Evolutionary conservation across 225 moss, liverwort and hornwort genomes (phyloP).

Genomic region (Physcomitrellopsis africana): DNA sequence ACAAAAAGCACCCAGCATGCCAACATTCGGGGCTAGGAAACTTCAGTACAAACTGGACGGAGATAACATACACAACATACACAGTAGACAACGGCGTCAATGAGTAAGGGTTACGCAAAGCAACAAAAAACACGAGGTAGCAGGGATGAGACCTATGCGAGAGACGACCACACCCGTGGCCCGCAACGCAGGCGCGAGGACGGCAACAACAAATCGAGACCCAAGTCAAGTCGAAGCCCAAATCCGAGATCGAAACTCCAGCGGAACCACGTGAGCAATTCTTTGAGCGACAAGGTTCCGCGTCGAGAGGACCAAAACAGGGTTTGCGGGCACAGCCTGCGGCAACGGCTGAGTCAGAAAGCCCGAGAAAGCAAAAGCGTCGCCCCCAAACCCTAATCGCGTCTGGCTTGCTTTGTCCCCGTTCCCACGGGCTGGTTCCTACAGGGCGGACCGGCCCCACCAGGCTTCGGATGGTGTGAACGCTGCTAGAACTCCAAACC

Average conservation of each 20-base stretch:
- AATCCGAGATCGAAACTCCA: neutral
- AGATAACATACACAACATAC: neutral
- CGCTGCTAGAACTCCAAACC: too few relatives aligned
- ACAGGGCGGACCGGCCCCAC: too few relatives aligned
- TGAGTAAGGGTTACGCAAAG: neutral
- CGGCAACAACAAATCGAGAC: too few relatives aligned
- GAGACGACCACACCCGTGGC: slow-evolving; percentile 48
- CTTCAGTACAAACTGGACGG: neutral
- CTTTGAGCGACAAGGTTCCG: neutral
- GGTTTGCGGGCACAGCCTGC: slow-evolving; percentile 31
- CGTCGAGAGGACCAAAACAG: neutral
- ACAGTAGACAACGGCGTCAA: neutral
- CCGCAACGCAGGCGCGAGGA: slow-evolving; percentile 1
- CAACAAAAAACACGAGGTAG: neutral
- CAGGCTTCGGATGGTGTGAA: too few relatives aligned
- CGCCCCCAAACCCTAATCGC: slow-evolving; percentile 35
- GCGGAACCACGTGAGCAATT: slow-evolving; percentile 1
- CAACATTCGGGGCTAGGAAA: too few relatives aligned
- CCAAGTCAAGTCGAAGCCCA: neutral
- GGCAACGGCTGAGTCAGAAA: slow-evolving; percentile 34
- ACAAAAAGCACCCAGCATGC: neutral
- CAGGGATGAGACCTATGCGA: slow-evolving; percentile 13
- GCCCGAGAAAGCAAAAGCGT: slow-evolving; percentile 28
- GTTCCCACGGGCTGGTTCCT: neutral
- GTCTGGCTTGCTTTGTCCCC: neutral